These are phyloP conservation scores for Cucumis cinereus DNA, from an alignment of 306 rosid genomes.

Conservation along the genomic window DNA sequence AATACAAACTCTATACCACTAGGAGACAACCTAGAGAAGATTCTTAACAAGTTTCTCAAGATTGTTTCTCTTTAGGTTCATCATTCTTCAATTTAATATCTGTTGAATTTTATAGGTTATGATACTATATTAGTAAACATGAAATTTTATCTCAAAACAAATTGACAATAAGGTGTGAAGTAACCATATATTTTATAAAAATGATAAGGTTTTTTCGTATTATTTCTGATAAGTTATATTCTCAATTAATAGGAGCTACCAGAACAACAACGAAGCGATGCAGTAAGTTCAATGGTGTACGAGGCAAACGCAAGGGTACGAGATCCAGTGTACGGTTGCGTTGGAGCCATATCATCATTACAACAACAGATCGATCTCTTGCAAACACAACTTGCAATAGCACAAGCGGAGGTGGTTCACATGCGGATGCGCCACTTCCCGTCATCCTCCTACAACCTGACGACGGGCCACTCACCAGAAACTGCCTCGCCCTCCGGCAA, in stretches of 20 bases:
- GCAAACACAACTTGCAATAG: slow-evolving; percentile 66
- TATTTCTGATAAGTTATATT: too few species aligned
- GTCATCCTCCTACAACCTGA: background rate
- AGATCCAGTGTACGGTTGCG: slow-evolving; percentile 92
- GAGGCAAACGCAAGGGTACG: slow-evolving; percentile 93
- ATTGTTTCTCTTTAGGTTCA: too few species aligned
- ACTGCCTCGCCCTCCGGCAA: slow-evolving; percentile 17
- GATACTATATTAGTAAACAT: too few species aligned
- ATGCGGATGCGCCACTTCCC: slow-evolving; percentile 41
- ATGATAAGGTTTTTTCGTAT: too few species aligned
- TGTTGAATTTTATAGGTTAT: too few species aligned
- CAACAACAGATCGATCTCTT: slow-evolving; percentile 75
- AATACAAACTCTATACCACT: too few species aligned
- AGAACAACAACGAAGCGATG: slow-evolving; percentile 77
- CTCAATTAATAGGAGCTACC: slow-evolving; percentile 46
- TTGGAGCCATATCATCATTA: slow-evolving; percentile 82
- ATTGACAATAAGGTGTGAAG: too few species aligned
- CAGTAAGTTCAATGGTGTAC: slow-evolving; percentile 92
- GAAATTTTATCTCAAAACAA: too few species aligned
- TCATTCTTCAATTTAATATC: too few species aligned
- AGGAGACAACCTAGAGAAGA: too few species aligned
- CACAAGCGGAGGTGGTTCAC: slow-evolving; percentile 73
- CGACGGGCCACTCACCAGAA: background rate
- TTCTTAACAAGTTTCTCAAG: too few species aligned
- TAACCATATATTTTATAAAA: too few species aligned